A percentile compares a stretch with the other conserved stretches of the same genome.
Evolutionary conservation across 345 rosid genomes (phyloP).

Genomic region (Populus alba): DNA sequence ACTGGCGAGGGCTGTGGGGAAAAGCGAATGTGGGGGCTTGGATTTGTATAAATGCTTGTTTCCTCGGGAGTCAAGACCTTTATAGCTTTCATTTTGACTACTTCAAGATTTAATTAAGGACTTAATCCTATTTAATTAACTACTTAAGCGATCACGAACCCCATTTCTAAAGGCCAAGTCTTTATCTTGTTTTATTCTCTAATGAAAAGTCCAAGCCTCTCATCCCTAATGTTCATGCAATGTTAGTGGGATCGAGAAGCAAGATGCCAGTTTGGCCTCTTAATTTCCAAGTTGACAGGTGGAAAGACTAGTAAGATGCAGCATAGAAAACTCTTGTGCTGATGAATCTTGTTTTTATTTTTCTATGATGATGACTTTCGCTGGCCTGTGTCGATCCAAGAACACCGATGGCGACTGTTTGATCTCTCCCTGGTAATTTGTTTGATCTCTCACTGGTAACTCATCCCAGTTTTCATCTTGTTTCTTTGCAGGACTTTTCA

Average conservation of each 20-base stretch:
- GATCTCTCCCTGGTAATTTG: too few relatives aligned
- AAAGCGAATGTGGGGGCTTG: background rate
- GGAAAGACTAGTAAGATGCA: background rate
- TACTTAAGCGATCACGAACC: background rate
- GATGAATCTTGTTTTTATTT: background rate
- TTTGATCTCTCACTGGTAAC: too few relatives aligned
- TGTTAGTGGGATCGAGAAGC: background rate
- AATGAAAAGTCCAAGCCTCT: background rate
- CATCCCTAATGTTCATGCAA: background rate
- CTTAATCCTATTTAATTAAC: background rate
- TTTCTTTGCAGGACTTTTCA: too few relatives aligned
- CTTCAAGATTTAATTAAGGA: background rate
- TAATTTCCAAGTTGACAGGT: background rate
- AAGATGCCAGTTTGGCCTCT: background rate
- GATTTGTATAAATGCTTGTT: background rate
- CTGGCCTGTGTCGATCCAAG: too few relatives aligned
- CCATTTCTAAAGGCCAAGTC: background rate
- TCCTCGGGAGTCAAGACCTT: background rate
- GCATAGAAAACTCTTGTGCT: background rate
- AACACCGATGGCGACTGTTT: too few relatives aligned
- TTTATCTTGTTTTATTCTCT: background rate
- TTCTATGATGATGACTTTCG: too few relatives aligned
- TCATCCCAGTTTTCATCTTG: too few relatives aligned
- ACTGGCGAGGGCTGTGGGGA: background rate
- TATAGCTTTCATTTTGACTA: background rate